Evolutionary conservation across 2,329 filamentous ascomycete genomes (phyloP), one percentile per base, ranked within the genome.

Genomic region (Penicillium sp.): DNA sequence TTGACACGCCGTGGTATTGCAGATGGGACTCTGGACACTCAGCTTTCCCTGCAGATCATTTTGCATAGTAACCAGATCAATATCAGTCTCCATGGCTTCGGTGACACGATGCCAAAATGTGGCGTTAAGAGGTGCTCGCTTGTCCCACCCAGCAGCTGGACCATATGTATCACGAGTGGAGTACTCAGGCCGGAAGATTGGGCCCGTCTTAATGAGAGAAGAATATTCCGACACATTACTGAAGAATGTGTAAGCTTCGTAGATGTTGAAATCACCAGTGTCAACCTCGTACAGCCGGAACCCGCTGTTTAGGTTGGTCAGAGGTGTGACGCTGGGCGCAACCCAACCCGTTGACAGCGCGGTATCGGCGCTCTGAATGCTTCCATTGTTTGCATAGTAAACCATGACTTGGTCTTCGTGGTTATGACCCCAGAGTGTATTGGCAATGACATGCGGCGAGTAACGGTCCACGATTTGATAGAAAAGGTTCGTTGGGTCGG

Each of bases 31-130:
- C 66, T 73, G 73, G 4, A 80, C 66, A 55, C 80, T 83, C 56
- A 68, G 75, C 69, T 84, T 84, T 0, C 82, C 82, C 64, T 84
- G 79, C 37, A 77, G 79, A 0, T 72, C 77, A 61, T 84, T 85
- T 55, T 82, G 80, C 39, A 72, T 65, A 35, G 69, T 74, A 7
- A 83, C 81, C n/a, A 86, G 72, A 3, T 65, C 74, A 3, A 72
- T 68, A 53, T 85, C 77, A 27, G 62, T 69, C 65, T 83, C 81
- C 82, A 85, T 85, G 1, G 79, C 81, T 61, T 83, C 82, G 0
- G 82, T 85, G 5, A 85, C 80, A 13, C 69, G 70, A 57, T 86
- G 82, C 84, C 83, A 86, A 67, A 85, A 86, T 0, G 82, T 85
- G 0, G 81, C 82, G 58, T 86, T 85, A 37, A 86, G 68, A 3